Percentiles rank a stretch among this genome's conserved stretches.
Conservation (phyloP, 177 flowering plant genomes). For the Telopea speciosissima region DNA sequence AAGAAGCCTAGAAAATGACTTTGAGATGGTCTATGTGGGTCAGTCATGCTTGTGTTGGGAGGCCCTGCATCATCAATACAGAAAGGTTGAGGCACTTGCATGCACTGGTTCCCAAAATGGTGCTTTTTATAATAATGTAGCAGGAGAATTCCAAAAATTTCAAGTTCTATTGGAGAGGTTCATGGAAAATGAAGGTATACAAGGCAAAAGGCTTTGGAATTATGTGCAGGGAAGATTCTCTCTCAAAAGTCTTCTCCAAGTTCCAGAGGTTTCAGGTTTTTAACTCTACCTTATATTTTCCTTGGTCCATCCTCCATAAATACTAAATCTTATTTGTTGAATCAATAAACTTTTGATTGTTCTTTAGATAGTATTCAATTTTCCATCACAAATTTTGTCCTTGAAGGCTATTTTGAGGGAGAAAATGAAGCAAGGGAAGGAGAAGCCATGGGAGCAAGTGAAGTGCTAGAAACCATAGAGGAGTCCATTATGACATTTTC, state of each 20-base stretch:
- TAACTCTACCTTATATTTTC: neutral
- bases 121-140: constrained; percentile 20
- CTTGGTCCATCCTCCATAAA: neutral
- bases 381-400: neutral
- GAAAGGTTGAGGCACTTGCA: constrained; percentile 36
- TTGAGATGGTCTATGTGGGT: constrained; percentile 56
- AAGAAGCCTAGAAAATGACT: constrained; percentile 42
- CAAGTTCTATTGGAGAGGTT: constrained; percentile 49
- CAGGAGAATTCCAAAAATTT: constrained; percentile 46
- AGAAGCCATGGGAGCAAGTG: neutral
- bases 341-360: too few relatives aligned
- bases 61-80: constrained; percentile 54
- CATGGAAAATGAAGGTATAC: constrained; percentile 39
- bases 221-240: constrained; percentile 37
- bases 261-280: constrained; percentile 52
- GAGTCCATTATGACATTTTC: neutral
- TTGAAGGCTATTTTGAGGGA: neutral
- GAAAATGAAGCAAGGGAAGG: neutral
- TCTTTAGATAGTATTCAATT: neutral
- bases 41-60: constrained; percentile 64
- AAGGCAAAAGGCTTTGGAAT: constrained; percentile 33
- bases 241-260: constrained; percentile 42
- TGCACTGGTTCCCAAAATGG: constrained; percentile 15
- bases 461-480: neutral
- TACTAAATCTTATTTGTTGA: too few relatives aligned